Evolutionary conservation across 2,329 filamentous ascomycete species (phyloP).

Genomic region (Colletotrichum karsti): DNA sequence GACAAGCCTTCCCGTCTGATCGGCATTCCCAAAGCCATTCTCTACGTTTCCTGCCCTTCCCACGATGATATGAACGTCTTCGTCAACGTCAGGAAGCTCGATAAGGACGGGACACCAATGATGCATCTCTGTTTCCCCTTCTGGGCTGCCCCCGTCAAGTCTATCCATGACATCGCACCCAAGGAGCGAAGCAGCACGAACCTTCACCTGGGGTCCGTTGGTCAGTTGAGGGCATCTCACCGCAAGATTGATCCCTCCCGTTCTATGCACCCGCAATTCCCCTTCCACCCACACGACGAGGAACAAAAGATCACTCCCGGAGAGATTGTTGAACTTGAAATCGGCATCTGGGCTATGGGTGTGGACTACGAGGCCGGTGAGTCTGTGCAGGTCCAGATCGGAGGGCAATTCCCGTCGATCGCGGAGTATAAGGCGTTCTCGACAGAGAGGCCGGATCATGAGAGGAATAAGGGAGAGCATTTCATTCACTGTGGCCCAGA

Average conservation of each 20-base stretch:
- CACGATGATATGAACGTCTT: constrained; percentile 54
- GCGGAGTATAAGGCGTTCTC: constrained; percentile 49
- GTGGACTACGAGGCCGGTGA: constrained; percentile 54
- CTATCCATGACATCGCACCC: constrained; percentile 37
- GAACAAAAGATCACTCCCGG: constrained; percentile 50
- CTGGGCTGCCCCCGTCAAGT: constrained; percentile 34
- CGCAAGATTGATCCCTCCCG: constrained; percentile 43
- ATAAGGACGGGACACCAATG: constrained; percentile 48
- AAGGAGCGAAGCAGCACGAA: constrained; percentile 49
- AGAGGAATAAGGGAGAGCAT: constrained; percentile 49
- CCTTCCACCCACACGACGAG: constrained; percentile 45
- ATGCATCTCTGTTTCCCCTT: constrained; percentile 53
- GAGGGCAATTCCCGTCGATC: constrained; percentile 43
- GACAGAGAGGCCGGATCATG: constrained; percentile 45
- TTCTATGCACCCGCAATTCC: constrained; percentile 41
- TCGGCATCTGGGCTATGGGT: constrained; percentile 56
- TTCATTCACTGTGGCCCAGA: constrained; percentile 46
- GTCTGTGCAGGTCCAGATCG: constrained; percentile 35
- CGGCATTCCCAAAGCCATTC: constrained; percentile 53
- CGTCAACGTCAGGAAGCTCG: constrained; percentile 52
- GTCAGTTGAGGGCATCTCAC: constrained; percentile 54
- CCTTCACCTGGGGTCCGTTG: constrained; percentile 49
- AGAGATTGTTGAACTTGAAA: constrained; percentile 52
- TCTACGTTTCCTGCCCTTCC: constrained; percentile 53
- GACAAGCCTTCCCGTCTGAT: constrained; percentile 46